Evolutionary conservation across 192 early-diverging fungal genomes (phyloP), one percentile per base, ranked within the genome.

Genomic region (Diversispora eburnea): DNA sequence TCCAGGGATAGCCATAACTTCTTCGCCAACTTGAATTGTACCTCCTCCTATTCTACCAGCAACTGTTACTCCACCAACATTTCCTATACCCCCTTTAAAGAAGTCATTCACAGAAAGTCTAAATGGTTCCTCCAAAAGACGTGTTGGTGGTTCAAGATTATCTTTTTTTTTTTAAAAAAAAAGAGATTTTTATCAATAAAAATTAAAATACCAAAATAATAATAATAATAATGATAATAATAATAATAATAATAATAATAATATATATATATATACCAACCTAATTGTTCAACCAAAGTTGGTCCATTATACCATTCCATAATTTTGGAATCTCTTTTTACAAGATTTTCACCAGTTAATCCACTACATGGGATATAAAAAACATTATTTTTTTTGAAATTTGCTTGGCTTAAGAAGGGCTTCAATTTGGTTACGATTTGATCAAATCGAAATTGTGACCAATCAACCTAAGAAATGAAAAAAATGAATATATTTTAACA

Each of bases 361-460:
- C 96, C 98, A 72, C 94, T 94, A 55, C 90, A 89, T 0, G 98
- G 98, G n/a, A 97, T 85, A 85, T 92, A 98, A 2, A 79, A 73
- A 39, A 99, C 76, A 66, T 89, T 87, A 3, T 80, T 77, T 62
- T 88, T 90, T 51, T 82, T 79, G 82, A 95, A 99, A 15, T 94
- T 94, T n/a, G 87, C 90, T 54, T 90, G 86, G 33, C 79, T 73
- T 69, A 97, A 78, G 64, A 96, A 99, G 7, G 77, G 57, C 19
- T 79, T 71, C 48, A 98, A 79, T 76, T 92, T 89, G 4, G 72
- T 54, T 0, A 74, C 67, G 75, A 99, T 94, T 62, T 94, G 91
- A 13, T 84, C 75, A 82, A 89, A 99, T 19, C 96, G 87, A 12
- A 67, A 77, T 76, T 96, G 70, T 13, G 84, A 84, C 98, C 98